Evolutionary conservation across 2,329 filamentous ascomycete genomes (phyloP).

Genomic region (Herpotrichia juniperi): DNA sequence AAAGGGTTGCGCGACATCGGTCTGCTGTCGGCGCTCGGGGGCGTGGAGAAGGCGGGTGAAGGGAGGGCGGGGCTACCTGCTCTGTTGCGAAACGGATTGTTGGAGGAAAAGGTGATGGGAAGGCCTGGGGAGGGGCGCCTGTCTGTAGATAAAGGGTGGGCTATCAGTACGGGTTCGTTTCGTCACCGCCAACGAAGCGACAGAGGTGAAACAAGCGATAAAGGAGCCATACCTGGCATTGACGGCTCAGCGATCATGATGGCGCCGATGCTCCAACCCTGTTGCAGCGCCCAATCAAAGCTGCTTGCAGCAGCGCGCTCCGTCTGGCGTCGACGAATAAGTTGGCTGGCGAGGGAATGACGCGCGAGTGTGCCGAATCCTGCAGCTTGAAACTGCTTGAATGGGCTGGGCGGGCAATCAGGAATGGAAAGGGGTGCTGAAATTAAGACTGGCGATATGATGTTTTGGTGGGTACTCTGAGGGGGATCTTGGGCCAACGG

Average conservation of each 20-base stretch:
- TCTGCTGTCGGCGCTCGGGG: conserved; percentile 65
- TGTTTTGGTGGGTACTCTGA: conserved; percentile 27
- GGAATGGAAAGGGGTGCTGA: conserved; percentile 16
- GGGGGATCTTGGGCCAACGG: neutral
- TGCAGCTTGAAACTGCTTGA: conserved; percentile 5
- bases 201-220: conserved; percentile 43
- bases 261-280: conserved; percentile 40
- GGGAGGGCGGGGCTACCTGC: conserved; percentile 62
- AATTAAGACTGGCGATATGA: conserved; percentile 40
- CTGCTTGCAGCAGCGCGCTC: conserved; percentile 1
- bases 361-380: conserved; percentile 14
- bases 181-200: conserved; percentile 32
- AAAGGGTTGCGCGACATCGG: conserved; percentile 78
- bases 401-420: neutral
- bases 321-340: conserved; percentile 10
- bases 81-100: conserved; percentile 81
- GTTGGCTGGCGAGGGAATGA: conserved; percentile 9
- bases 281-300: conserved; percentile 40
- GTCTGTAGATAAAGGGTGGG: conserved; percentile 43
- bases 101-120: conserved; percentile 70
- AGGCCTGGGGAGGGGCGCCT: conserved; percentile 60
- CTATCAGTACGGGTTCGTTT: conserved; percentile 35
- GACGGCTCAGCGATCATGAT: conserved; percentile 50
- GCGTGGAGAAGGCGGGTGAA: conserved; percentile 42
- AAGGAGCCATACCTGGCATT: conserved; percentile 48